These are phyloP conservation scores for Populus euphratica DNA, from an alignment of 345 rosid species.

Conservation along the genomic window DNA sequence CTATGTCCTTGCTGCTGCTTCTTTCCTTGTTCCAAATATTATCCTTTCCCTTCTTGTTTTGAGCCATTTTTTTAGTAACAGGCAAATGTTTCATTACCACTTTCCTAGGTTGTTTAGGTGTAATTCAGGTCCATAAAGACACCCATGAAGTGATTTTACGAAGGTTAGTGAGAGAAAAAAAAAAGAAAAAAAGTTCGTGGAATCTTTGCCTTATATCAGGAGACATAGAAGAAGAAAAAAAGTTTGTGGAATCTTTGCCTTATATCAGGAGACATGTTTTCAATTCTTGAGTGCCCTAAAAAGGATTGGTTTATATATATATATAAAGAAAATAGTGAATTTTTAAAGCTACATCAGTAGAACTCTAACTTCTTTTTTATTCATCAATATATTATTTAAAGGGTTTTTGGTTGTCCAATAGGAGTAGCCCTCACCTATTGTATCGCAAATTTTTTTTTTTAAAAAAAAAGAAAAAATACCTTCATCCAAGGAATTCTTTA, in stretches of 20 bases:
- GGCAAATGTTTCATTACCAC: neutral
- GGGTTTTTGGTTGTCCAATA: neutral
- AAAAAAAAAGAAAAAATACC: no score
- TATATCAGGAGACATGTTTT: conserved; percentile 19
- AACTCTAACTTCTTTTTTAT: neutral
- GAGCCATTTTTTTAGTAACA: neutral
- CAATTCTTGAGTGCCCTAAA: neutral
- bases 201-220: conserved; percentile 16
- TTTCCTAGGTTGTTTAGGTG: neutral
- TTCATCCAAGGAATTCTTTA: no score
- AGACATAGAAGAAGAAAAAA: conserved; percentile 20
- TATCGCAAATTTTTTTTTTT: no score
- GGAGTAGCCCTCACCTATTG: neutral
- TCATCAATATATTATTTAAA: no score
- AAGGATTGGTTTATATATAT: neutral
- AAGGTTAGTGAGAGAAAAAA: neutral
- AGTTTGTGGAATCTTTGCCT: conserved; percentile 17
- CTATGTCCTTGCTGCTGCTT: neutral
- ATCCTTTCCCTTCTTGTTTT: neutral
- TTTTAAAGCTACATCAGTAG: neutral
- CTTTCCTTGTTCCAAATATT: neutral
- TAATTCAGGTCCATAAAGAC: neutral
- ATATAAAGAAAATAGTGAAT: no score
- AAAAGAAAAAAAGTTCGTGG: conserved; percentile 16
- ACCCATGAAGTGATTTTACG: conserved; percentile 12